These are phyloP conservation scores for Thinopyrum elongatum DNA, from an alignment of 176 grass and related monocot genomes.

Conservation along the genomic window DNA sequence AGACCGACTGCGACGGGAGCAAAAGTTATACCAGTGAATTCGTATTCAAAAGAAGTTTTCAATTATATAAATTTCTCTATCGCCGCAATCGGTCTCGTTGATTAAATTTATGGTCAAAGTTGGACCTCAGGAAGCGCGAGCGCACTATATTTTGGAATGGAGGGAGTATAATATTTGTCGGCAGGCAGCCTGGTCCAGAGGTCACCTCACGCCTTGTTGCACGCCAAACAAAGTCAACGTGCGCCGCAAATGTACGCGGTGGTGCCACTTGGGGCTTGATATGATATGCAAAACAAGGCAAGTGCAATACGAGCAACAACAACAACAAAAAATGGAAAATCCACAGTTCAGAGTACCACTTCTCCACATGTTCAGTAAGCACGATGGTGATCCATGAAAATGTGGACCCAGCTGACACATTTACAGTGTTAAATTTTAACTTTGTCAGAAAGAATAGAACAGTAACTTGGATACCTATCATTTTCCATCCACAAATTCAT, in stretches of 20 bases:
- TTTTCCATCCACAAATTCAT: not conserved
- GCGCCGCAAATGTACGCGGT: not conserved
- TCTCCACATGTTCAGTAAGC: too few relatives aligned
- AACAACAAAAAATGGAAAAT: not conserved
- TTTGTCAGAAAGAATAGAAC: not conserved
- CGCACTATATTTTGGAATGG: too few relatives aligned
- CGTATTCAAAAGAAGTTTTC: too few relatives aligned
- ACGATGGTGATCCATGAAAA: too few relatives aligned
- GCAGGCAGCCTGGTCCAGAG: not conserved
- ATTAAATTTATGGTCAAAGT: too few relatives aligned
- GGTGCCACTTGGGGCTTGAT: not conserved
- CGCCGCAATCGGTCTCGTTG: too few relatives aligned
- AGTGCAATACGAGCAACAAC: not conserved
- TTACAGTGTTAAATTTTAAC: not conserved
- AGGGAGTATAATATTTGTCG: not conserved
- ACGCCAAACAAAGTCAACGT: constrained; percentile 11
- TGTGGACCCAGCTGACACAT: too few relatives aligned
- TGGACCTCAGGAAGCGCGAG: too few relatives aligned
- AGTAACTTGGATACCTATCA: too few relatives aligned
- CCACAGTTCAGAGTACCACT: not conserved
- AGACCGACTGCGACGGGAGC: too few relatives aligned
- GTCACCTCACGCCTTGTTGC: not conserved
- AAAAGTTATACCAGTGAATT: too few relatives aligned
- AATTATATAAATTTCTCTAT: too few relatives aligned
- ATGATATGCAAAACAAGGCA: not conserved